Base-by-base conservation (phyloP, 2,329 filamentous ascomycete genomes). In the Talaromyces verruculosus region DNA sequence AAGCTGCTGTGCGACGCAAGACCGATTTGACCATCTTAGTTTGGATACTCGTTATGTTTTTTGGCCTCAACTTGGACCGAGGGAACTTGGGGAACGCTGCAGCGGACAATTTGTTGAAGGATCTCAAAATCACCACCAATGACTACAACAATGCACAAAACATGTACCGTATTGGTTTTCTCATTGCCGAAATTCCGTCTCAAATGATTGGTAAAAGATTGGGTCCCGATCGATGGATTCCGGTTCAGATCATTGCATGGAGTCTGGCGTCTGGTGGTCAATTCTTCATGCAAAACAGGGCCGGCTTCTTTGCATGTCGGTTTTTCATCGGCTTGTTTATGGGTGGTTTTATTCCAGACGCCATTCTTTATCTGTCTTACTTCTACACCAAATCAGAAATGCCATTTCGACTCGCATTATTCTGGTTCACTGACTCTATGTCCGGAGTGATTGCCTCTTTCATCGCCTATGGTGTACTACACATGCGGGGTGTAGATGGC, bases 361-460 rank as follows among this genome's bases (percentile, higher is more conserved):
- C 85, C 61, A 87, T 89, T 0, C 91, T 90, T 71, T 79, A 91
- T 3, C 82, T 91, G 30, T 88, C 85, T 68, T 90, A 87, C 17
- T 91, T 88, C 87, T 90, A 89, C 72, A 88, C 87, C 0, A 67
- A 72, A n/a, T 39, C 63, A 53, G 70, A 75, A 68, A 67, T 72
- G 39, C 68, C 68, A 25, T 57, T 65, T 45, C 59, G 67, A 2
- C 47, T 63, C 13, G 65, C 77, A 10, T 73, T 78, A n/a, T 83
- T 83, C 73, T 82, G 82, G 69, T 71, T 80, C 62, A 78, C 81
- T 62, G 80, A 79, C 30, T 75, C 73, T 58, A 73, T 83, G 68
- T 76, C 78, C 1, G 78, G 76, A 41, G 81, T 80, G 5, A 78
- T 80, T 67, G 75, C 77, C 6, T 79, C 80, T 65, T 80, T 83